Percentiles rank a stretch among this genome's conserved stretches.
phyloP scores from a whole-genome alignment of 352 stramenopile genomes.

The Phytophthora brassicae region DNA sequence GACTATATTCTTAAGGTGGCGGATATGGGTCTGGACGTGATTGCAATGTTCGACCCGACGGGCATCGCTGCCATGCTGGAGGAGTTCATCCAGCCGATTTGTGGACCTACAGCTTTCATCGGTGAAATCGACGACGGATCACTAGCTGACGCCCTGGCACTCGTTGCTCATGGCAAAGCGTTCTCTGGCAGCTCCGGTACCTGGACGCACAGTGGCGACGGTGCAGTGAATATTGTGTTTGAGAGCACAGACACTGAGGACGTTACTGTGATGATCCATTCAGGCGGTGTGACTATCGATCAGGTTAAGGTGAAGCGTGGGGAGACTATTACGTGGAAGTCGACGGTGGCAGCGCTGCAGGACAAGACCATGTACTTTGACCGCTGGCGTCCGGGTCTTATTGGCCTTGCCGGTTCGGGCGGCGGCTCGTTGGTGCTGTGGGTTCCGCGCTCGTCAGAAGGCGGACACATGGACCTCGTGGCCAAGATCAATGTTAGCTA shows the following conservation, averaged over 20 bases:
- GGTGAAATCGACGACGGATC: slow-evolving; percentile 54
- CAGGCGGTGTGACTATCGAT: slow-evolving; percentile 36
- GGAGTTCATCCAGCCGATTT: slow-evolving; percentile 60
- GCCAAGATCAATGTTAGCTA: slow-evolving; percentile 55
- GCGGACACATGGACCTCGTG: slow-evolving; percentile 39
- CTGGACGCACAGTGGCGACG: slow-evolving; percentile 41
- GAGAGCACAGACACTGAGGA: slow-evolving; percentile 41
- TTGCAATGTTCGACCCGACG: slow-evolving; percentile 57
- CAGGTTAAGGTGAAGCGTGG: slow-evolving; percentile 40
- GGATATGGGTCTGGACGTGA: slow-evolving; percentile 46
- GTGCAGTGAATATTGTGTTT: slow-evolving; percentile 41
- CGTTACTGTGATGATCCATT: slow-evolving; percentile 46
- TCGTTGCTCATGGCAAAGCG: slow-evolving; percentile 37
- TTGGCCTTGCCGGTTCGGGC: slow-evolving; percentile 41
- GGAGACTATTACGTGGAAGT: slow-evolving; percentile 38
- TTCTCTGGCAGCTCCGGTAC: slow-evolving; percentile 39
- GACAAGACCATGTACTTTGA: slow-evolving; percentile 61
- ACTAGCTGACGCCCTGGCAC: slow-evolving; percentile 35
- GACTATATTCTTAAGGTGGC: slow-evolving; percentile 49
- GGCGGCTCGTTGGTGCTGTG: slow-evolving; percentile 49
- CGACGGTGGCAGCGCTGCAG: slow-evolving; percentile 34
- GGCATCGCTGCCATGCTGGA: slow-evolving; percentile 47
- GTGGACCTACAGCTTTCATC: slow-evolving; percentile 46
- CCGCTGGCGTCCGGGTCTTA: slow-evolving; percentile 45
- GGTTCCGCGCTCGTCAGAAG: slow-evolving; percentile 32